These are phyloP conservation scores for Fusarium beomiforme DNA, from an alignment of 2,329 filamentous ascomycete species.

Conservation along the genomic window DNA sequence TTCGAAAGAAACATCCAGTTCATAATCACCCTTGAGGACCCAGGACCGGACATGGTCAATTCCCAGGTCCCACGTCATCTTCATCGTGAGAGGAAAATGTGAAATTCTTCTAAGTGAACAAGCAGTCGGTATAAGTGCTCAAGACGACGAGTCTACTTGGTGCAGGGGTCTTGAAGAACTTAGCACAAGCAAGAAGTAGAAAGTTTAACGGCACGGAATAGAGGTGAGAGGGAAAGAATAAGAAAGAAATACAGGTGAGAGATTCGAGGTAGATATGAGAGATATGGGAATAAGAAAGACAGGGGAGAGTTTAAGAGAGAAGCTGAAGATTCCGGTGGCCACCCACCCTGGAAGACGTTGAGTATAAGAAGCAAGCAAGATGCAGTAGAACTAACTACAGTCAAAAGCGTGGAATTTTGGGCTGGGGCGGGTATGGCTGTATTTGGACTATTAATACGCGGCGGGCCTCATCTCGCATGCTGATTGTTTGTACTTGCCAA, in stretches of 20 bases:
- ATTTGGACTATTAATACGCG: conserved; percentile 35
- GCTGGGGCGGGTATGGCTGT: conserved; percentile 37
- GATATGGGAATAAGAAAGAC: conserved; percentile 20
- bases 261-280: conserved; percentile 23
- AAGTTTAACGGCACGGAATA: background rate
- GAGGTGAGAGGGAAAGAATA: conserved; percentile 1
- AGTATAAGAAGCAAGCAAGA: conserved; percentile 42
- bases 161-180: background rate
- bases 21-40: conserved; percentile 40
- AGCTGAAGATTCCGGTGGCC: conserved; percentile 35
- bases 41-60: conserved; percentile 45
- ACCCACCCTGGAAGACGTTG: conserved; percentile 34
- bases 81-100: conserved; percentile 32
- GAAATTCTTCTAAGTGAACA: conserved; percentile 11
- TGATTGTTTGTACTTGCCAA: conserved; percentile 17
- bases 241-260: conserved; percentile 14
- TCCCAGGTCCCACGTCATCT: conserved; percentile 43
- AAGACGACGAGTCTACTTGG: background rate
- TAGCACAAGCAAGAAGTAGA: background rate
- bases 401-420: conserved; percentile 33
- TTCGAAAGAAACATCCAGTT: conserved; percentile 32
- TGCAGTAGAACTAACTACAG: conserved; percentile 32
- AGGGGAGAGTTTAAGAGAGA: conserved; percentile 28
- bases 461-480: conserved; percentile 42
- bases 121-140: conserved; percentile 6